A percentile compares a stretch with the other conserved stretches of the same genome.
phyloP scores from a whole-genome alignment of 2,329 filamentous ascomycete species.

The Pestalotiopsis sp. region DNA sequence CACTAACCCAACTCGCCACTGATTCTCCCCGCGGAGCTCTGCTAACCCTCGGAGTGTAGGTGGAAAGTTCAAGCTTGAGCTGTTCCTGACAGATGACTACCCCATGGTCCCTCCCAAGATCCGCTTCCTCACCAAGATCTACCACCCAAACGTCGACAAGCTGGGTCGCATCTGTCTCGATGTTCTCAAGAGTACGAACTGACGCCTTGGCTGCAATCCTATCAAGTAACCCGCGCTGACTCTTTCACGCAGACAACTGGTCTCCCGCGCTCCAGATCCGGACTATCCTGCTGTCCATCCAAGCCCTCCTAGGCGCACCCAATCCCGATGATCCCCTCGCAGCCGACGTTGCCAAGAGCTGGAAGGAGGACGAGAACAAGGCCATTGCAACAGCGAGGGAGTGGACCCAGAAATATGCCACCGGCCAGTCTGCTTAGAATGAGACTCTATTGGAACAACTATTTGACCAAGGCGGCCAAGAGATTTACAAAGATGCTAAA shows the following conservation, averaged over 20 bases:
- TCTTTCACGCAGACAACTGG: constrained; percentile 77
- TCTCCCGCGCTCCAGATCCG: constrained; percentile 96
- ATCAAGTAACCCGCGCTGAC: constrained; percentile 9
- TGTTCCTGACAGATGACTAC: constrained; percentile 98
- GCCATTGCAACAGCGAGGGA: constrained; percentile 90
- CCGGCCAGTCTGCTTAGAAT: constrained; percentile 36
- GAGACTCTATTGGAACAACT: neutral
- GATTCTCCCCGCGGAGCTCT: too few relatives aligned
- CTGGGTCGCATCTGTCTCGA: constrained; percentile 96
- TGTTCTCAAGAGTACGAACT: constrained; percentile 80
- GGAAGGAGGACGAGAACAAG: constrained; percentile 93
- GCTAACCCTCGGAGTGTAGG: constrained; percentile 36
- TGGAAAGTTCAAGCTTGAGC: constrained; percentile 93
- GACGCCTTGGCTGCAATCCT: neutral
- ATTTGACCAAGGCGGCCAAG: too few relatives aligned
- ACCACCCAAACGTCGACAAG: constrained; percentile 98
- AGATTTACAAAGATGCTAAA: too few relatives aligned
- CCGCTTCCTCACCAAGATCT: constrained; percentile 97
- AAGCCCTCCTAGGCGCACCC: constrained; percentile 90
- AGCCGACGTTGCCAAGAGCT: constrained; percentile 94
- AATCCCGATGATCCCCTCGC: constrained; percentile 99
- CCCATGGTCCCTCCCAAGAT: constrained; percentile 99
- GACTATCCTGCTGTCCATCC: constrained; percentile 97
- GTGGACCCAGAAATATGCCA: constrained; percentile 85
- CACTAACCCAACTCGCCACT: neutral